Conservation (phyloP, 805 yeast genomes). For the Teunomyces aglyptinius region DNA sequence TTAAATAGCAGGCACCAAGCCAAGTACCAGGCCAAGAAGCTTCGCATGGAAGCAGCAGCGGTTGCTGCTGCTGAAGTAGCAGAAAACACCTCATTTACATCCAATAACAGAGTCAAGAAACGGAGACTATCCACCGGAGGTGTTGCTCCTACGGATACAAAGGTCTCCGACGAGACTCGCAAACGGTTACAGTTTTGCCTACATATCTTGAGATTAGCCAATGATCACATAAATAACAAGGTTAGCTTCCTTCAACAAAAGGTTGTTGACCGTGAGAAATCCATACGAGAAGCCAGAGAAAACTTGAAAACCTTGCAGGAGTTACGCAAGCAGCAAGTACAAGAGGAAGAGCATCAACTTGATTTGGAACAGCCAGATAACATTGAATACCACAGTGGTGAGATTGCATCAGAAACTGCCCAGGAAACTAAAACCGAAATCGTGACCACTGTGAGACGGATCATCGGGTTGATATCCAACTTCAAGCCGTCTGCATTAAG, state of each 20-base stretch:
- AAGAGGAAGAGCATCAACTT: constrained; percentile 11
- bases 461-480: constrained; percentile 80
- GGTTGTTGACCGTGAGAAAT: constrained; percentile 46
- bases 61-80: constrained; percentile 2
- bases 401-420: constrained; percentile 19
- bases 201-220: constrained; percentile 77
- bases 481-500: constrained; percentile 49
- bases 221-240: constrained; percentile 66
- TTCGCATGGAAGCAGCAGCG: constrained; percentile 15
- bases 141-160: constrained; percentile 18
- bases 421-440: constrained; percentile 73
- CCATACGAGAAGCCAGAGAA: constrained; percentile 21
- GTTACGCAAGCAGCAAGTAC: constrained; percentile 12
- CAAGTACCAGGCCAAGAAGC: constrained; percentile 11
- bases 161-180: constrained; percentile 63
- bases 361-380: constrained; percentile 5
- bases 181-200: constrained; percentile 75
- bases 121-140: constrained; percentile 1
- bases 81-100: not conserved
- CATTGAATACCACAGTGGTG: constrained; percentile 24
- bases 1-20: constrained; percentile 41
- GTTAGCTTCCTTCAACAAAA: constrained; percentile 57
- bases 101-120: constrained; percentile 5
- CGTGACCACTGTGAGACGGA: constrained; percentile 83
- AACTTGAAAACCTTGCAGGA: constrained; percentile 1